These are phyloP conservation scores for Thecaphora frezii DNA, from an alignment of 1,284 basidiomycete genomes.

Conservation along the genomic window DNA sequence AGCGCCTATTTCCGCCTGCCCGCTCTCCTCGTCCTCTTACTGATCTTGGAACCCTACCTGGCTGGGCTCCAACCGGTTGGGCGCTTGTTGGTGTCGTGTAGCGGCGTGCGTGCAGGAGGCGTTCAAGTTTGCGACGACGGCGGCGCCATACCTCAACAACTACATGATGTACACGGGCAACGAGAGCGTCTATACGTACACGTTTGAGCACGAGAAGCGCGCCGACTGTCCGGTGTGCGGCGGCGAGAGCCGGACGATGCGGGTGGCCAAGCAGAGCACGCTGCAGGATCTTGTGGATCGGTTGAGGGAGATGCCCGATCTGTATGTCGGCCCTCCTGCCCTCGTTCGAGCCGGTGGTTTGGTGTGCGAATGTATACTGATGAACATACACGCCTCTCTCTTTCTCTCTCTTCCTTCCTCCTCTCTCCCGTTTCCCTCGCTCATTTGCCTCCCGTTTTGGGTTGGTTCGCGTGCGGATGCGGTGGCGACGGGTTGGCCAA, in stretches of 20 bases:
- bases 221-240: conserved; percentile 96
- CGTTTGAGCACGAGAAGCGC: conserved; percentile 91
- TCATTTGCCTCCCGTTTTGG: conserved; percentile 43
- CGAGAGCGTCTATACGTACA: conserved; percentile 94
- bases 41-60: background rate
- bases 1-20: conserved; percentile 67
- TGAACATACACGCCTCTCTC: no score
- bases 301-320: conserved; percentile 39
- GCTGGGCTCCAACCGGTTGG: conserved; percentile 57
- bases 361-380: no score
- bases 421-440: no score
- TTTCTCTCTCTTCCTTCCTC: no score
- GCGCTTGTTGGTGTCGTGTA: no score
- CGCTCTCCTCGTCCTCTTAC: background rate
- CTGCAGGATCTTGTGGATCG: conserved; percentile 43
- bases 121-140: conserved; percentile 95
- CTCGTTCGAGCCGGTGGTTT: background rate
- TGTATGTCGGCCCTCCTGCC: conserved; percentile 20
- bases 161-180: conserved; percentile 91
- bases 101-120: conserved; percentile 98
- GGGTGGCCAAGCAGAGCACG: conserved; percentile 11
- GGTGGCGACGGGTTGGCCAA: no score
- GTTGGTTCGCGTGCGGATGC: background rate
- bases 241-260: conserved; percentile 65
- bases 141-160: conserved; percentile 91